A percentile compares a stretch with the other conserved stretches of the same genome.
Conservation (phyloP, 2,329 filamentous ascomycete species). For the Byssoonygena ceratinophila region DNA sequence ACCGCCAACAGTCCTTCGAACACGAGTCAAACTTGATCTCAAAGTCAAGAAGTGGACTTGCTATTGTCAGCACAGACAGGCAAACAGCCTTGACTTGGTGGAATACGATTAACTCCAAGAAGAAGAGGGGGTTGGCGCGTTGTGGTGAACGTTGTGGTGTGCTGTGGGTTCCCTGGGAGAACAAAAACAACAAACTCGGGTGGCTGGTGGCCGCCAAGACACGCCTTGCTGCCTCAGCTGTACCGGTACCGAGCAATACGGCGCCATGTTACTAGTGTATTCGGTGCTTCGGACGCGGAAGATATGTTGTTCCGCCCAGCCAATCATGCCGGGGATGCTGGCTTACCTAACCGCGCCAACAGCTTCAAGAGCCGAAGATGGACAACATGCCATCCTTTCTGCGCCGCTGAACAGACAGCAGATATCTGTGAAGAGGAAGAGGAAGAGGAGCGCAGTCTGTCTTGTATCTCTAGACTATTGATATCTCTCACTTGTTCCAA, state of each 20-base stretch:
- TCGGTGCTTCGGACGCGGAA: not conserved
- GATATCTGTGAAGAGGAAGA: not conserved
- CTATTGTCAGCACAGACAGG: not conserved
- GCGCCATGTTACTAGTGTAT: conserved; percentile 11
- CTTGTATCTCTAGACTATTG: not conserved
- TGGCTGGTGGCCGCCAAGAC: conserved; percentile 13
- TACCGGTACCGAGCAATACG: too few relatives aligned
- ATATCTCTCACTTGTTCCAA: not conserved
- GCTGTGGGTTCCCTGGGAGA: conserved; percentile 6
- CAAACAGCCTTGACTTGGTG: not conserved
- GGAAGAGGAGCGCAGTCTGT: not conserved
- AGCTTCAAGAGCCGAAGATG: not conserved
- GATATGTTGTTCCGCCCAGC: not conserved
- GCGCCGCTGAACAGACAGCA: too few relatives aligned
- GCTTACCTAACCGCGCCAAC: not conserved
- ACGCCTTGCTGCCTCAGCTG: not conserved
- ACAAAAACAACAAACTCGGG: conserved; percentile 9
- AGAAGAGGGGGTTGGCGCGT: not conserved
- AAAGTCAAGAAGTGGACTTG: not conserved
- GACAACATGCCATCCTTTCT: conserved; percentile 1
- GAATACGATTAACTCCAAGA: not conserved
- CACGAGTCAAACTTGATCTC: too few relatives aligned
- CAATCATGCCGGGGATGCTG: not conserved
- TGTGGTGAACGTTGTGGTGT: not conserved
- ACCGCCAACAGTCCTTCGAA: not conserved